phyloP scores from a whole-genome alignment of 768 basidiomycete genomes.

The Kwoniella dejecticola region DNA sequence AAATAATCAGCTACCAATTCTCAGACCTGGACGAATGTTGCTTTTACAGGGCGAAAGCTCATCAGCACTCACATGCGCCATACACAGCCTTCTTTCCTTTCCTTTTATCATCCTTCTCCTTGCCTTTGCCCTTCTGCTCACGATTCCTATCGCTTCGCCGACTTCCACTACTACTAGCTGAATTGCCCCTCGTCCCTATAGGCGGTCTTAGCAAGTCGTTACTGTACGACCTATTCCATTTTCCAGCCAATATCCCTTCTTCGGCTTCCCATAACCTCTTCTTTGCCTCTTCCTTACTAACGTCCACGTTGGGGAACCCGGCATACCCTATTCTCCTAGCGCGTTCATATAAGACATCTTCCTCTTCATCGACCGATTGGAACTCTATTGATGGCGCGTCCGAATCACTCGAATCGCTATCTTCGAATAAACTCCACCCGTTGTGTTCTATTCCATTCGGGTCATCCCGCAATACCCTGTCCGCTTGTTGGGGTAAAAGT shows the following conservation, averaged over 20 bases:
- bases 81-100: constrained; percentile 37
- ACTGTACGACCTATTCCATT: constrained; percentile 57
- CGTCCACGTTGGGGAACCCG: constrained; percentile 84
- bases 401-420: constrained; percentile 55
- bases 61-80: constrained; percentile 45
- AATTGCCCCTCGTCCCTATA: constrained; percentile 42
- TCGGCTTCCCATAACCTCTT: constrained; percentile 77
- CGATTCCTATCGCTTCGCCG: constrained; percentile 23
- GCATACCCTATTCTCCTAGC: constrained; percentile 82
- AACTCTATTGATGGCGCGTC: constrained; percentile 62
- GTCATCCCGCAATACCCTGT: constrained; percentile 64
- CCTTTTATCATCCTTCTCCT: constrained; percentile 35
- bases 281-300: constrained; percentile 73
- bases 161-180: constrained; percentile 17
- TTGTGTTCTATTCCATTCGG: constrained; percentile 29
- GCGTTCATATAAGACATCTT: constrained; percentile 72
- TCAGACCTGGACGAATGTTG: too few species aligned
- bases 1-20: too few species aligned
- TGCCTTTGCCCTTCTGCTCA: constrained; percentile 64
- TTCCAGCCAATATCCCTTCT: constrained; percentile 75
- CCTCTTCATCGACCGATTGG: constrained; percentile 65
- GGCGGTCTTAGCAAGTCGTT: constrained; percentile 64
- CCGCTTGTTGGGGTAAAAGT: constrained; percentile 66
- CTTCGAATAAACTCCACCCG: constrained; percentile 27
- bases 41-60: too few species aligned